Evolutionary conservation across 495 filamentous ascomycete genomes (phyloP).

Genomic region (Penicillium canariense): DNA sequence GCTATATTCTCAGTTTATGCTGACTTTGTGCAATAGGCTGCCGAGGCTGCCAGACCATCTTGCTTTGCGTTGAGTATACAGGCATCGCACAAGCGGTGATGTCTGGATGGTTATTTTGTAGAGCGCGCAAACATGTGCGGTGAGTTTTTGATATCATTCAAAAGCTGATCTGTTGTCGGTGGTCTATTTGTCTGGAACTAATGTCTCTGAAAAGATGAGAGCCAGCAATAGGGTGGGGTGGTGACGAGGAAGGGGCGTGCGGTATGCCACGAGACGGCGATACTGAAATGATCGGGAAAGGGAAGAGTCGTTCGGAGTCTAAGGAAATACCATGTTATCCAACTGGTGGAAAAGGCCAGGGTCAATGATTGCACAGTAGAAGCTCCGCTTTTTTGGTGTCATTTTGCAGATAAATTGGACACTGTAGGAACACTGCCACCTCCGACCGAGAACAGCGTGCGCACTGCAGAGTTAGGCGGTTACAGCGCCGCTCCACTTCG

Average conservation of each 20-base stretch:
- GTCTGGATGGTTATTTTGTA: conserved; percentile 15
- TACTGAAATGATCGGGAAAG: neutral
- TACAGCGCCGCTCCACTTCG: conserved; percentile 19
- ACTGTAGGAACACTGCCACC: conserved; percentile 14
- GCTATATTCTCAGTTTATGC: conserved; percentile 11
- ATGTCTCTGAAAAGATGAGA: conserved; percentile 1
- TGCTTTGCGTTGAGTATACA: conserved; percentile 14
- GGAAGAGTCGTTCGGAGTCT: neutral
- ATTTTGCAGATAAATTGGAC: neutral
- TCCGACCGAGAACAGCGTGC: conserved; percentile 12
- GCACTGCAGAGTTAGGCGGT: conserved; percentile 23
- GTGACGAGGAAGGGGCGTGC: neutral
- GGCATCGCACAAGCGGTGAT: conserved; percentile 10
- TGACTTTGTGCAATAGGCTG: conserved; percentile 14
- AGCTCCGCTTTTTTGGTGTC: neutral
- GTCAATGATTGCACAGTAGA: neutral
- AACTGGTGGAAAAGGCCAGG: neutral
- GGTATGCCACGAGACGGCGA: neutral
- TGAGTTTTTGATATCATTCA: conserved; percentile 3
- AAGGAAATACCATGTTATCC: neutral
- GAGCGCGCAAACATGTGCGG: conserved; percentile 6
- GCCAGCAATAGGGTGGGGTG: neutral
- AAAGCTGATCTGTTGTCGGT: neutral
- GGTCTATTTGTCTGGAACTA: conserved; percentile 10
- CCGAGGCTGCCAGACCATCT: conserved; percentile 13